A percentile compares a stretch with the other conserved stretches of the same genome.
phyloP scores from a whole-genome alignment of 139 green algal genomes.

The Tetradesmus lagerheimii region DNA sequence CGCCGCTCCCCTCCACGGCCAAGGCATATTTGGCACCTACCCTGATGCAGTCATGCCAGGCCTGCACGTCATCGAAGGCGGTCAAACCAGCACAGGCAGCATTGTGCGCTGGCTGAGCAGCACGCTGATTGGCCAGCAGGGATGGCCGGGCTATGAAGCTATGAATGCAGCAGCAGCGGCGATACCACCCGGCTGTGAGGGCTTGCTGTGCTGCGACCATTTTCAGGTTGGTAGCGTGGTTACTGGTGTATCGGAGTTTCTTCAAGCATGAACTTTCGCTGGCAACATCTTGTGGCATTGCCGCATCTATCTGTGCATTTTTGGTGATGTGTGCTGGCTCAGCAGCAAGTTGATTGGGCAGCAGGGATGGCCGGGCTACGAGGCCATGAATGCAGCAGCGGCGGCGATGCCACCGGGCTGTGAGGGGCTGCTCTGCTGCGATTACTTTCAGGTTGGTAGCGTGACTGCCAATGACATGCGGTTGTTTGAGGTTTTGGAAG shows the following conservation, averaged over 20 bases:
- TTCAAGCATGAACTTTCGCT: too few relatives aligned
- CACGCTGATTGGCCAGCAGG: neutral
- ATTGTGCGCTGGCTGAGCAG: conserved; percentile 66
- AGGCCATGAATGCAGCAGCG: conserved; percentile 72
- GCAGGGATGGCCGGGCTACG: conserved; percentile 56
- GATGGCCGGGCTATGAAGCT: conserved; percentile 60
- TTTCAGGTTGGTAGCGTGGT: conserved; percentile 69
- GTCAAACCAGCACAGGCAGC: conserved; percentile 84
- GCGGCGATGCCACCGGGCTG: conserved; percentile 70
- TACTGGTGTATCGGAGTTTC: neutral
- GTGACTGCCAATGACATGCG: neutral
- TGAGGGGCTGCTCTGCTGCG: conserved; percentile 77
- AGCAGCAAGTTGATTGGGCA: conserved; percentile 12
- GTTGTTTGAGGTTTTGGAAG: neutral
- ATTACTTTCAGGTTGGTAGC: conserved; percentile 82
- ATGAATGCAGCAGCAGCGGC: conserved; percentile 72
- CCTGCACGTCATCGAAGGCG: conserved; percentile 75
- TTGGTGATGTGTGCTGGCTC: conserved; percentile 72
- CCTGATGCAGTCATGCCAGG: conserved; percentile 72
- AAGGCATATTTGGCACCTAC: conserved; percentile 86
- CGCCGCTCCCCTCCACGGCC: conserved; percentile 61
- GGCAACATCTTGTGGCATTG: too few relatives aligned
- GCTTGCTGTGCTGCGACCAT: conserved; percentile 82
- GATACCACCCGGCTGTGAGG: conserved; percentile 80
- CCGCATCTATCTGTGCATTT: too few relatives aligned